Evolutionary conservation across 139 green algal species (phyloP), one percentile per base, ranked within the genome.

Genomic region (Haematococcus sp.): DNA sequence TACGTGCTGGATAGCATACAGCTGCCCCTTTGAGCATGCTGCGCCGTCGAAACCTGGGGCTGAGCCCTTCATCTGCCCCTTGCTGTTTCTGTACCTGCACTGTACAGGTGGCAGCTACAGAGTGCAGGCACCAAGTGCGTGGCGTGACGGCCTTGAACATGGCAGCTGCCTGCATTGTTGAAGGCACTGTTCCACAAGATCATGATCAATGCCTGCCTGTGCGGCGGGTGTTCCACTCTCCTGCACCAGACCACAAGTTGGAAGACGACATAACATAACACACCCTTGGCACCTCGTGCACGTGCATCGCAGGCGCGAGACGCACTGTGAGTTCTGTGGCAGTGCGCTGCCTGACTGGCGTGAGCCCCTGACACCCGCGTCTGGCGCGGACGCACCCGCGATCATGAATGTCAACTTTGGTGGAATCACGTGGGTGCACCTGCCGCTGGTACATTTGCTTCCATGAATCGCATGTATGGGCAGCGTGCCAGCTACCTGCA

Each of bases 361-460:
- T 69, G 34, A 46, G 22, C 77, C 86, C 11, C 76, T 96, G 60
- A 94, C 89, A 25, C 89, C 88, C 16, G 58, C 33, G n/a, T 35
- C 58, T 40, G 58, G 58, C 25, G 58, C 58, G 9, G 25, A 30
- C 58, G 58, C 58, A 3, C 58, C 58, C 23, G 58, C 58, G 3
- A 65, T 65, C 58, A 65, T 65, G 58, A 97, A 97, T 71, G 92
- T 97, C 22, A 94, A 93, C 80, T 97, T 97, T 81, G 87, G 91
- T 58, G 90, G 89, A 22, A 79, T 79, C 27, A 93, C 91, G 7
- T 87, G 40, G 11, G 40, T 49, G 40, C 11, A n/a, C n/a, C n/a
- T n/a, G n/a, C n/a, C n/a, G n/a, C n/a, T 49, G 40, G 40, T 11
- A 49, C 40, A 11, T 49, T 11, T 49, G 40, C 40, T 11, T n/a